Base-by-base conservation (phyloP, 108 stramenopile genomes). In the Bacterosira constricta region DNA sequence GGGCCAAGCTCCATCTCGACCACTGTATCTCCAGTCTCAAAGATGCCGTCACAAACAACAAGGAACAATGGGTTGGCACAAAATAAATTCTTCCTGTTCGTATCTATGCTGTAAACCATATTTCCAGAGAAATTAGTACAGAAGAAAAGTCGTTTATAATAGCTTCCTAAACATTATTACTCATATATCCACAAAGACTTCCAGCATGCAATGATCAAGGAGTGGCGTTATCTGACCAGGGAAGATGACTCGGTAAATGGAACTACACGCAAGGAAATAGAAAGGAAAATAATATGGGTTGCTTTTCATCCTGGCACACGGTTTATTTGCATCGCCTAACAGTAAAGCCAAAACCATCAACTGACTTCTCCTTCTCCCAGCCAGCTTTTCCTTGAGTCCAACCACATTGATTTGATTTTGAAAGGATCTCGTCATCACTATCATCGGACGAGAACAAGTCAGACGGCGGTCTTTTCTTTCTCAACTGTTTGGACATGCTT, bases 341-440 rank as follows among this genome's bases (percentile, higher is more conserved):
- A 18, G 21, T 18, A 47, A 47, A 47, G 46, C 46, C 46, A 47
- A 6, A 47, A 47, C 17, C 46, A 47, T 8, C n/a, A 23, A 5
- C 17, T 1, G 46, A 47, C 46, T 18, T 23, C 46, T 47, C n/a
- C n/a, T n/a, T 47, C 46, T 47, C 46, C 46, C 46, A 47, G 46
- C 46, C 46, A 23, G 46, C 46, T 47, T 47, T 47, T 47, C 46
- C 46, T 47, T 21, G 46, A 23, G 46, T 47, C 46, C 46, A 47
- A 47, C 46, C 46, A 45, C 18, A 18, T 45, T 18, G 46, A 47
- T 47, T 18, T 6, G 46, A 23, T 47, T 47, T 47, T 21, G 46
- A 47, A 17, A 47, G 20, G 4, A 1, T 21, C 21, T 5, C 46
- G 6, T 47, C 46, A 47, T 47, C 46, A 23, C 46, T 21, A 18